Base-by-base conservation (phyloP, 192 early-diverging fungal genomes). In the Coemansia biformis region DNA sequence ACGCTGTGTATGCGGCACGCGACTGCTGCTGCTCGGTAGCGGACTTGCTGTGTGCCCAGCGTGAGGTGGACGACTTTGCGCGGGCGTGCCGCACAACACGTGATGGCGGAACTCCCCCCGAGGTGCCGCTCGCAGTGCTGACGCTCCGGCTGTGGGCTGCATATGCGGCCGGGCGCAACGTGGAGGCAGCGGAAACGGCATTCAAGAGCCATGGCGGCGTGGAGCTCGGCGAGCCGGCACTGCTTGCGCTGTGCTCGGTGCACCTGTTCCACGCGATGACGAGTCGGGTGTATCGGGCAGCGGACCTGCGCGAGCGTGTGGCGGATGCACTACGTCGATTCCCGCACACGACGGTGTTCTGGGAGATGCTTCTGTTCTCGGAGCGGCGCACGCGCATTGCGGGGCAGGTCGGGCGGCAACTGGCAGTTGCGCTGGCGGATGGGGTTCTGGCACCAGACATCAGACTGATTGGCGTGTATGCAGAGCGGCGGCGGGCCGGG, bases 221-320 rank as follows among this genome's bases (percentile, higher is more conserved):
- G 24, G 24, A 15, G 35, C 8, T 7, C 21, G 16, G 23, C 3
- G 52, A 50, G 15, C 41, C 48, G 15, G 24, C 34, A 13, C 24
- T 32, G 31, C 2, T 60, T n/a, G 65, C 51, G 24, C 22, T 68
- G 11, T 68, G 65, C 19, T 39, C 65, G 2, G 23, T 68, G 17
- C 58, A 61, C 39, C n/a, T 61, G 33, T 52, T 36, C 40, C 65
- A 68, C 36, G 26, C 38, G 2, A 26, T 1, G 21, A 57, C 38
- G 2, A 32, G 33, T 40, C 56, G 50, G 17, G 58, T 61, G 18
- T 30, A 57, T 13, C 48, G 58, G 3, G 53, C 45, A 15, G 28
- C 18, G 3, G 57, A 68, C 35, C 39, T 68, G 16, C 65, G 65
- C 17, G n/a, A 9, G 4, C 58, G 48, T 23, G 31, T 61, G 51